phyloP scores from a whole-genome alignment of 78 protist genomes.

The Dictyostelium intermedium region DNA sequence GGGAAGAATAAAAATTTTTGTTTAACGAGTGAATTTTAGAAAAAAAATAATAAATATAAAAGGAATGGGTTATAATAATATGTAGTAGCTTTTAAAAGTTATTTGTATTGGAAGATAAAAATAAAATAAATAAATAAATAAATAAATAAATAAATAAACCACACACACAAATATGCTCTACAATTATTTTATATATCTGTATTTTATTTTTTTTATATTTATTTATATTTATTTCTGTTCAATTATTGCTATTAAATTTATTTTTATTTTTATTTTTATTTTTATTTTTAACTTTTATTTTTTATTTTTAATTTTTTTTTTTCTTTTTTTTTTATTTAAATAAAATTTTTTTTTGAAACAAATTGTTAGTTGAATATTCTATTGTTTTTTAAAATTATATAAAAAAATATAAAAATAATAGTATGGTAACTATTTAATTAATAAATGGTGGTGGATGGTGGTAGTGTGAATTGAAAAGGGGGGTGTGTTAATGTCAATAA shows the following conservation, averaged over 20 bases:
- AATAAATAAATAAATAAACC: too few relatives aligned
- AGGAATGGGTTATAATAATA: too few relatives aligned
- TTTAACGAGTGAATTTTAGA: not conserved
- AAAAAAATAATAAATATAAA: too few relatives aligned
- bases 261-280: too few relatives aligned
- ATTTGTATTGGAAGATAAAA: not conserved
- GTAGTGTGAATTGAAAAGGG: not conserved
- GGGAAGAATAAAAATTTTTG: not conserved
- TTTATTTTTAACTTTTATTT: too few relatives aligned
- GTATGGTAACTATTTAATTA: not conserved
- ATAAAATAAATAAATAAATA: too few relatives aligned
- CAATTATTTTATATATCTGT: not conserved
- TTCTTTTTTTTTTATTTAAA: too few relatives aligned
- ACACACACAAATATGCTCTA: not conserved
- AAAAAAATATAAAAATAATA: too few relatives aligned
- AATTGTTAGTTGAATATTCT: not conserved
- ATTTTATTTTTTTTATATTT: too few relatives aligned
- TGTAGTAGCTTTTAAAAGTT: too few relatives aligned
- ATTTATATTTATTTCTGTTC: not conserved
- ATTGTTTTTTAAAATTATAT: too few relatives aligned
- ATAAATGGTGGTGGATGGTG: not conserved
- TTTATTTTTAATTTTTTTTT: too few relatives aligned
- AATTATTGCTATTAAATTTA: not conserved
- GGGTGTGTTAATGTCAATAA: not conserved
- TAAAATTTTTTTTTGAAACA: not conserved